Evolutionary conservation across 257 asterid species (phyloP), one percentile per base, ranked within the genome.

Genomic region (Solanum ossicruentum): DNA sequence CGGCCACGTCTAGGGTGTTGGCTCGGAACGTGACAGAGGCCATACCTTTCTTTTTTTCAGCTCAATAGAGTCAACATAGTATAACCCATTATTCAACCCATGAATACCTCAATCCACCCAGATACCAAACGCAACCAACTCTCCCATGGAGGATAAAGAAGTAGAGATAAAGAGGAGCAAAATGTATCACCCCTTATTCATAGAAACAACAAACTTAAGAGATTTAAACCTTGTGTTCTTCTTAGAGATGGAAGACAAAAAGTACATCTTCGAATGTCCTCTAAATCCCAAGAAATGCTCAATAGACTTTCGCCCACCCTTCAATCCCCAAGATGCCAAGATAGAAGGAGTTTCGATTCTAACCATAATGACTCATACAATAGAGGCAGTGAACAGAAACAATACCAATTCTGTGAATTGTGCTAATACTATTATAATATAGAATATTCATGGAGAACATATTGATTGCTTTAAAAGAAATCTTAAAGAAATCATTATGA

Each of bases 41-140:
- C 17, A 17, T 10, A 6, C 17, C 10, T 55, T 20, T 0, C 10
- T 1, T 55, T 36, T 55, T 3, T 55, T 16, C 16, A 20, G 2
- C 10, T 1, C 16, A 8, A 55, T 36, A 2, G 20, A 16, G 7
- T 3, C 0, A 9, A 55, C n/a, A 2, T 6, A 6, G 3, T 0
- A 55, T 7, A 15, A 55, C 60, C n/a, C n/a, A 15, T 8, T 55
- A 8, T 55, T 55, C 60, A 16, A 55, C 60, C 60, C 60, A 15
- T 55, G n/a, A 20, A 36, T 36, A 36, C 39, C 39, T 36, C 39
- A 36, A 36, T 1, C 4, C 0, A 36, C 5, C 39, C 6, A 36
- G 6, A 36, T 3, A 36, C 39, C 39, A 49, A 49, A 49, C 52
- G 12, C 12, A 36, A 36, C 39, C 39, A 36, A 4, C 39, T 36